Conservation (phyloP, 129 eudicot species). For the Rutidosis leptorrhynchoides region DNA sequence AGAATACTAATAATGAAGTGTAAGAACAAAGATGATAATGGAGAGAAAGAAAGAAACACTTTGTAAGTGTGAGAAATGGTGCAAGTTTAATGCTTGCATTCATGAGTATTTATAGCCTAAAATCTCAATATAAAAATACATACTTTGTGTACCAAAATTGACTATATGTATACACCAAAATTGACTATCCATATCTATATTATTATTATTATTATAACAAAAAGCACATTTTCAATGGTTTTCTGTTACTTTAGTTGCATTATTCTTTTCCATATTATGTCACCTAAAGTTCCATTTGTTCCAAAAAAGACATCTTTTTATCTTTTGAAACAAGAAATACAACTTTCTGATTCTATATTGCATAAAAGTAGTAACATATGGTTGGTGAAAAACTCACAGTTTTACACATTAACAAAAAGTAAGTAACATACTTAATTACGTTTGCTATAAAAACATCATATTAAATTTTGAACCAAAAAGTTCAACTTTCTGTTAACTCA, state of each 20-base stretch:
- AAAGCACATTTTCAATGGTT: neutral
- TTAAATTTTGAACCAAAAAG: conserved; percentile 16
- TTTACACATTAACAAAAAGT: neutral
- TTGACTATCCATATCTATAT: no score
- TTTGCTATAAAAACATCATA: neutral
- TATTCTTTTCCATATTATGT: neutral
- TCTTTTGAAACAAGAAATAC: conserved; percentile 17
- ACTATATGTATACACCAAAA: no score
- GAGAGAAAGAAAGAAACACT: no score
- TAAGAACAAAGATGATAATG: no score
- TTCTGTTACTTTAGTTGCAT: neutral
- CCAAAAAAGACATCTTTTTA: neutral
- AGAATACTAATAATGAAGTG: no score
- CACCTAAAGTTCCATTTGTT: conserved; percentile 4
- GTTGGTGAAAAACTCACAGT: conserved; percentile 1
- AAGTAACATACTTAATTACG: neutral
- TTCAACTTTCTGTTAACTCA: neutral
- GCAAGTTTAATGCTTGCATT: no score
- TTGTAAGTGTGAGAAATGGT: no score
- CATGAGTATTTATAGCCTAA: no score
- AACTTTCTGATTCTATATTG: conserved; percentile 12
- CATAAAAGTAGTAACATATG: neutral
- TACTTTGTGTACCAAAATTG: no score
- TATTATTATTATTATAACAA: no score
- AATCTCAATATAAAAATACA: no score